Evolutionary conservation across 257 asterid species (phyloP).

Genomic region (Nicotiana otophora): DNA sequence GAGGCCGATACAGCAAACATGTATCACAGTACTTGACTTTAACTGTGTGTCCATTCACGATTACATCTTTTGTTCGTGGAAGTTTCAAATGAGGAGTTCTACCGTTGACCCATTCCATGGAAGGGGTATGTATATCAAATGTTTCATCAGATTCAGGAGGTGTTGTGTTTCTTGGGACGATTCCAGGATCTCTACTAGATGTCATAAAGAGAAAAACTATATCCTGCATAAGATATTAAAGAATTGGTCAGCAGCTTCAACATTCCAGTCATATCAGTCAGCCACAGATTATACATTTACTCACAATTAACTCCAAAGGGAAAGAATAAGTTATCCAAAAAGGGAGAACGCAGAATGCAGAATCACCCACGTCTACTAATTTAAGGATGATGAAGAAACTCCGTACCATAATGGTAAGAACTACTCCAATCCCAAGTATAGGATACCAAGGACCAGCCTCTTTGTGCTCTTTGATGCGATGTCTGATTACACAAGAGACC

Average conservation of each 20-base stretch:
- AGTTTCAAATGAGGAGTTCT: constrained; percentile 65
- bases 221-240: constrained; percentile 43
- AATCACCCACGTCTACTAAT: background rate
- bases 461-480: constrained; percentile 29
- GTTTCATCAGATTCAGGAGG: constrained; percentile 66
- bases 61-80: constrained; percentile 68
- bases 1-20: constrained; percentile 88
- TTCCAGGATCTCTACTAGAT: constrained; percentile 81
- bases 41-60: constrained; percentile 65
- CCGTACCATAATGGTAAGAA: constrained; percentile 59
- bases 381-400: constrained; percentile 13
- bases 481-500: constrained; percentile 30
- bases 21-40: constrained; percentile 83
- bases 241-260: constrained; percentile 1
- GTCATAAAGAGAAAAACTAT: constrained; percentile 62
- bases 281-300: background rate
- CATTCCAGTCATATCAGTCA: background rate
- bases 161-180: constrained; percentile 53
- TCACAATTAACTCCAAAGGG: background rate
- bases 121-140: constrained; percentile 46
- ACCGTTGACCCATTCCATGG: constrained; percentile 87
- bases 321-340: background rate
- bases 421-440: constrained; percentile 45
- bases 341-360: background rate
- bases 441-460: constrained; percentile 53